Conservation (phyloP, 495 filamentous ascomycete species). For the Podospora comata region DNA sequence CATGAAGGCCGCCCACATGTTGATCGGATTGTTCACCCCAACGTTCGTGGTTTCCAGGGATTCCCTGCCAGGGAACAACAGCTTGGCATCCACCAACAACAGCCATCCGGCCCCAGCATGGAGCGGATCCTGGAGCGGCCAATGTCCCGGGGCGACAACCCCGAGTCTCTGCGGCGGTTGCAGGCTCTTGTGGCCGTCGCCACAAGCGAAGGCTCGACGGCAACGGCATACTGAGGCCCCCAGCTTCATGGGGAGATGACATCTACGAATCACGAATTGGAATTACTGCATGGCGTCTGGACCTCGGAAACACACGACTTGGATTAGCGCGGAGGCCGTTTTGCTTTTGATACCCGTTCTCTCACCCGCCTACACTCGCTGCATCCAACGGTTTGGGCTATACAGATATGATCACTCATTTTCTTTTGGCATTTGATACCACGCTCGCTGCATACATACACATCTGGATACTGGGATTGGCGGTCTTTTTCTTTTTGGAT, state of each 20-base stretch:
- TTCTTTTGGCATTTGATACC: slow-evolving; percentile 16
- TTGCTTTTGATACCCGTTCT: not conserved
- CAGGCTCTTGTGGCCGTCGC: slow-evolving; percentile 88
- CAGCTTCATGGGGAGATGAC: not conserved
- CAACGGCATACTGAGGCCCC: slow-evolving; percentile 43
- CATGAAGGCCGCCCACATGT: slow-evolving; percentile 41
- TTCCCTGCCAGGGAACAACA: slow-evolving; percentile 42
- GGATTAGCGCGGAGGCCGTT: not conserved
- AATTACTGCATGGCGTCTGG: slow-evolving; percentile 1
- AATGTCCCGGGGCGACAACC: slow-evolving; percentile 23
- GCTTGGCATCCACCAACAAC: slow-evolving; percentile 11
- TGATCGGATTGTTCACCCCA: slow-evolving; percentile 49
- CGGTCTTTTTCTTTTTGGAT: not conserved
- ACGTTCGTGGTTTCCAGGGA: slow-evolving; percentile 43
- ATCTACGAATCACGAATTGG: not conserved
- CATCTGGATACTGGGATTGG: not conserved
- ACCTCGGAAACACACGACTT: not conserved
- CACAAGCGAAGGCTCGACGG: slow-evolving; percentile 71
- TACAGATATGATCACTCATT: slow-evolving; percentile 19
- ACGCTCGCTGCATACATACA: slow-evolving; percentile 19
- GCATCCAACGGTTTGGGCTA: slow-evolving; percentile 22
- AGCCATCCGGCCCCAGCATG: slow-evolving; percentile 8
- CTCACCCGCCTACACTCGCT: slow-evolving; percentile 26
- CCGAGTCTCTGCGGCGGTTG: slow-evolving; percentile 59
- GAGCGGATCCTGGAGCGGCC: slow-evolving; percentile 26